Evolutionary conservation across 148 eudicot genomes (phyloP).

Genomic region (Polygonum aviculare): DNA sequence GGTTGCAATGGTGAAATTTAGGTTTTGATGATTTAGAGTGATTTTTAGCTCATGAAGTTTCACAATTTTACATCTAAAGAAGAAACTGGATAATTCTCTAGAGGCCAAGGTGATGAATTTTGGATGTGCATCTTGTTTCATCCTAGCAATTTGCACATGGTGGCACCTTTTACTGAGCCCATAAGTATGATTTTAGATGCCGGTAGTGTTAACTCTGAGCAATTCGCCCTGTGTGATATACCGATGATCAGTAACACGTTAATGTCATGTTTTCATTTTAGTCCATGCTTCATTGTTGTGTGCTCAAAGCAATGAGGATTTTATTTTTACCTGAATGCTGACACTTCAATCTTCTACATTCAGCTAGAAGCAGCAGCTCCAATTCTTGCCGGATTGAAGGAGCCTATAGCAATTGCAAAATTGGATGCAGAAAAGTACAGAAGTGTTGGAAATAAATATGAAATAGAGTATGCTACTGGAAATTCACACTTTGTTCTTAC

Average conservation of each 20-base stretch:
- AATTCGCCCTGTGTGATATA: background rate
- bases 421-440: constrained; percentile 77
- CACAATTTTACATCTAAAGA: background rate
- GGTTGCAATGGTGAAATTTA: background rate
- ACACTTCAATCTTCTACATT: constrained; percentile 13
- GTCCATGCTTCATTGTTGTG: background rate
- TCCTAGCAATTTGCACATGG: background rate
- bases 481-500: background rate
- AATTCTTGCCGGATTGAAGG: constrained; percentile 61
- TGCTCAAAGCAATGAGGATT: background rate
- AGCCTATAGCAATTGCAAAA: constrained; percentile 79
- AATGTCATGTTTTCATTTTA: constrained; percentile 37
- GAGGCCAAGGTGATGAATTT: background rate
- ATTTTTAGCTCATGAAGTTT: background rate
- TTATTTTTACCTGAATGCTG: constrained; percentile 38
- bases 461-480: constrained; percentile 57
- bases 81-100: background rate
- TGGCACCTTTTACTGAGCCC: background rate
- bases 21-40: background rate
- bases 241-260: constrained; percentile 1
- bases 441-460: constrained; percentile 62
- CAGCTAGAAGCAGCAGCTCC: constrained; percentile 96
- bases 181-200: background rate
- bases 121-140: background rate
- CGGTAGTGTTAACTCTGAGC: background rate